phyloP scores from a whole-genome alignment of 345 rosid genomes.

The Syzygium aqueum region DNA sequence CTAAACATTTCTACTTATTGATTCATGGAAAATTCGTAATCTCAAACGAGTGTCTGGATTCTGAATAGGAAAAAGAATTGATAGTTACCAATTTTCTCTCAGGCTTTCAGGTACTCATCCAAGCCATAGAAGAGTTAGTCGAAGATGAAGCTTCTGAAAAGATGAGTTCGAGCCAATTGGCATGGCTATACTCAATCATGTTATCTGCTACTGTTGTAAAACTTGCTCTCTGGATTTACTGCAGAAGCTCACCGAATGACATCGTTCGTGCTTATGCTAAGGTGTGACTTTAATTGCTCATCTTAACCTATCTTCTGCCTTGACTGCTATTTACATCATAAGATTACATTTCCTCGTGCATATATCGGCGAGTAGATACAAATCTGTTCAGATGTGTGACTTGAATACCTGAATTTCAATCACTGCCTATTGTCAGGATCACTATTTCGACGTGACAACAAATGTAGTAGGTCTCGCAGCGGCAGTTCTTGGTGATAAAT shows the following conservation, averaged over 20 bases:
- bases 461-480: slow-evolving; percentile 76
- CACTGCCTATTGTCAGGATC: slow-evolving; percentile 40
- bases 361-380: neutral
- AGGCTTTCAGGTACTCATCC: slow-evolving; percentile 77
- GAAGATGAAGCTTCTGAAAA: slow-evolving; percentile 27
- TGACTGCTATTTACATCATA: neutral
- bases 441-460: slow-evolving; percentile 76
- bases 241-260: slow-evolving; percentile 58
- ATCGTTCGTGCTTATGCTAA: slow-evolving; percentile 90
- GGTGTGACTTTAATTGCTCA: slow-evolving; percentile 19
- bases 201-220: slow-evolving; percentile 63
- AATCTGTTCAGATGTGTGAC: neutral
- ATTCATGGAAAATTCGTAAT: neutral
- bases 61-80: neutral
- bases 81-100: neutral
- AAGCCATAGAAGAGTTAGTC: slow-evolving; percentile 58
- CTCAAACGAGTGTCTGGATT: neutral
- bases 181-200: slow-evolving; percentile 74
- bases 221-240: slow-evolving; percentile 75
- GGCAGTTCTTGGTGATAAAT: slow-evolving; percentile 71
- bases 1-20: neutral
- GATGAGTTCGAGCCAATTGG: slow-evolving; percentile 41
- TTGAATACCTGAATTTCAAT: neutral
- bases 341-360: neutral
- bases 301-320: neutral